Conservation (phyloP, 2,329 filamentous ascomycete species). For the Fusarium sp. region DNA sequence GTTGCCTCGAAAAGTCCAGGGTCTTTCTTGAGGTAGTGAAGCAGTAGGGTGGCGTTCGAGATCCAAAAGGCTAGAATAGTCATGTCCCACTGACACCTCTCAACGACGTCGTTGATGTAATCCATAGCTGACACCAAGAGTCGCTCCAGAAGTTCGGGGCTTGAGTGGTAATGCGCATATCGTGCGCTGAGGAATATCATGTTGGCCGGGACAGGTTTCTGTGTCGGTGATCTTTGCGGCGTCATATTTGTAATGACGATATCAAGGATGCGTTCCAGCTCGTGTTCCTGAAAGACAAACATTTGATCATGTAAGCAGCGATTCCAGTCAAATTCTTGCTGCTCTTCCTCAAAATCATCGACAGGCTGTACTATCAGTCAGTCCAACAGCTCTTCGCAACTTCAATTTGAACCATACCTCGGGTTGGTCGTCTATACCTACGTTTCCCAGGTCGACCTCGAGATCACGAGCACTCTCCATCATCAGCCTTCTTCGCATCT, state of each 20-base stretch:
- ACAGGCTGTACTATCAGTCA: constrained; percentile 60
- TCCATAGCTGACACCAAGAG: constrained; percentile 90
- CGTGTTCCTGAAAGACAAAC: constrained; percentile 98
- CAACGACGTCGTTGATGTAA: constrained; percentile 97
- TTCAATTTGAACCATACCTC: constrained; percentile 70
- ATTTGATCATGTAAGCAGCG: constrained; percentile 96
- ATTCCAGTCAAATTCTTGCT: constrained; percentile 96
- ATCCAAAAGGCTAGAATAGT: constrained; percentile 99
- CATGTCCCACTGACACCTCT: constrained; percentile 98
- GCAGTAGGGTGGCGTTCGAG: constrained; percentile 92
- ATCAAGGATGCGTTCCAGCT: constrained; percentile 90
- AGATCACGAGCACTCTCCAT: constrained; percentile 99
- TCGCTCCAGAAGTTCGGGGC: constrained; percentile 82
- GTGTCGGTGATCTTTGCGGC: constrained; percentile 92
- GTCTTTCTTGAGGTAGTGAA: constrained; percentile 98
- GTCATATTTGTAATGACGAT: constrained; percentile 99
- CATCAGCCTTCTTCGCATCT: constrained; percentile 96
- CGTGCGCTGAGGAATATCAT: constrained; percentile 95
- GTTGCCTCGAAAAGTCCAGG: constrained; percentile 83
- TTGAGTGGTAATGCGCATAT: constrained; percentile 97
- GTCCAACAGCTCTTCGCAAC: neutral
- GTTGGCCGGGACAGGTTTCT: constrained; percentile 97
- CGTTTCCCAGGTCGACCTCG: constrained; percentile 94
- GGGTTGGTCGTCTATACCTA: constrained; percentile 94
- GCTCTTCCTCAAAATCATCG: constrained; percentile 88